phyloP scores from a whole-genome alignment of 2,329 filamentous ascomycete genomes.

The Bretziella fagacearum region DNA sequence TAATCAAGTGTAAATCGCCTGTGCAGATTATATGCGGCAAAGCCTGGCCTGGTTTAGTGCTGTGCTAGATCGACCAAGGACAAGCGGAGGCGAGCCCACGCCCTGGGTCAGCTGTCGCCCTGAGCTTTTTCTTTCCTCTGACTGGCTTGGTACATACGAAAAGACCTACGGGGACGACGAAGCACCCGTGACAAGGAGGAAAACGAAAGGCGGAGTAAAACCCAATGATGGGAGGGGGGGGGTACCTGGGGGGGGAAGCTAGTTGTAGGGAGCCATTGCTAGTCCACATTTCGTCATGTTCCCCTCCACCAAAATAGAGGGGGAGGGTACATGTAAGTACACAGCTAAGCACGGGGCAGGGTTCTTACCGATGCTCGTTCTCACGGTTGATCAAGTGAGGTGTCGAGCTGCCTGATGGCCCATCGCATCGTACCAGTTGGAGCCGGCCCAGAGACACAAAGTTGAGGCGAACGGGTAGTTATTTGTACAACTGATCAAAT shows the following conservation, averaged over 20 bases:
- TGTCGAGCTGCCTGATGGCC: background rate
- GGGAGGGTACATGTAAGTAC: conserved; percentile 3
- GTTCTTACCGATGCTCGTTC: background rate
- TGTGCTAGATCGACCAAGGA: background rate
- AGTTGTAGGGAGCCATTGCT: background rate
- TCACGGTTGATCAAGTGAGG: background rate
- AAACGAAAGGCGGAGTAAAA: background rate
- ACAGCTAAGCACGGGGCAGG: background rate
- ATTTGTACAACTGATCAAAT: conserved; percentile 1
- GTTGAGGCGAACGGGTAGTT: background rate
- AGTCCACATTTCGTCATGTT: background rate
- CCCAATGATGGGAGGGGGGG: background rate
- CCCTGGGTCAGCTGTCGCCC: background rate
- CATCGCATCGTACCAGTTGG: background rate
- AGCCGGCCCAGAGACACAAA: background rate
- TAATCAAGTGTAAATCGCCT: too few relatives aligned
- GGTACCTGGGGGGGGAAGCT: background rate
- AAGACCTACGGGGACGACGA: background rate
- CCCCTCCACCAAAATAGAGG: conserved; percentile 4
- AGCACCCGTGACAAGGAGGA: background rate
- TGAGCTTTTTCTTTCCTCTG: background rate
- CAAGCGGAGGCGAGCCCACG: background rate
- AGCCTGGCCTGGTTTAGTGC: too few relatives aligned
- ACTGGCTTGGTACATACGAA: background rate
- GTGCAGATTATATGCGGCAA: too few relatives aligned